A percentile compares a stretch with the other conserved stretches of the same genome.
These are phyloP conservation scores for Rhizoclosmatium sp. DNA, from an alignment of 192 early-diverging fungal species.

Conservation along the genomic window DNA sequence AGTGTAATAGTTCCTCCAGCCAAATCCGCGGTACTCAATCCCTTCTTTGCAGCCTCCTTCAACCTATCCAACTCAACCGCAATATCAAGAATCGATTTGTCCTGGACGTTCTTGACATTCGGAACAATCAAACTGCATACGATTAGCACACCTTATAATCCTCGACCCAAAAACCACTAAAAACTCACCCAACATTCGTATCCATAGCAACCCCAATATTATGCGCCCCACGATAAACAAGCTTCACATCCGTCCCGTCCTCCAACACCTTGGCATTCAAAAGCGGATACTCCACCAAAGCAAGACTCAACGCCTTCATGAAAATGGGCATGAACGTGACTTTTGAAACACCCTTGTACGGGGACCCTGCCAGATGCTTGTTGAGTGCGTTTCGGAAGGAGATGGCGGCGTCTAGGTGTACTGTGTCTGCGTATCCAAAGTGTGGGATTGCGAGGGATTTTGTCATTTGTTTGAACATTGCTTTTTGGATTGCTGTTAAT, in stretches of 20 bases:
- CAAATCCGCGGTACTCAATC: conserved; percentile 74
- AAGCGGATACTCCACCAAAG: conserved; percentile 83
- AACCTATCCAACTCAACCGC: conserved; percentile 83
- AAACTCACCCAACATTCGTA: conserved; percentile 83
- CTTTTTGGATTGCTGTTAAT: conserved; percentile 89
- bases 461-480: conserved; percentile 98
- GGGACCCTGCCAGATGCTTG: conserved; percentile 54
- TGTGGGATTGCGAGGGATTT: conserved; percentile 91
- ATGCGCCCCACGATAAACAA: conserved; percentile 81
- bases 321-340: conserved; percentile 96
- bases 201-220: conserved; percentile 98
- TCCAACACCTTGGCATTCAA: conserved; percentile 78
- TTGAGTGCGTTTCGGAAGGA: conserved; percentile 75
- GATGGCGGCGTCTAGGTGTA: conserved; percentile 75
- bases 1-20: conserved; percentile 88
- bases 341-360: conserved; percentile 63
- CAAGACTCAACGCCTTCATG: conserved; percentile 87
- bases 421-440: conserved; percentile 93
- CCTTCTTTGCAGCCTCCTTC: conserved; percentile 67
- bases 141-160: not conserved
- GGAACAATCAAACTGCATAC: conserved; percentile 79
- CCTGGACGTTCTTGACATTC: conserved; percentile 91
- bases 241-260: conserved; percentile 55
- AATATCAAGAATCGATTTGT: conserved; percentile 88
- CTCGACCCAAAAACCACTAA: not conserved